Conservation (phyloP, 352 stramenopile species). For the Phytopythium kandeliae region DNA sequence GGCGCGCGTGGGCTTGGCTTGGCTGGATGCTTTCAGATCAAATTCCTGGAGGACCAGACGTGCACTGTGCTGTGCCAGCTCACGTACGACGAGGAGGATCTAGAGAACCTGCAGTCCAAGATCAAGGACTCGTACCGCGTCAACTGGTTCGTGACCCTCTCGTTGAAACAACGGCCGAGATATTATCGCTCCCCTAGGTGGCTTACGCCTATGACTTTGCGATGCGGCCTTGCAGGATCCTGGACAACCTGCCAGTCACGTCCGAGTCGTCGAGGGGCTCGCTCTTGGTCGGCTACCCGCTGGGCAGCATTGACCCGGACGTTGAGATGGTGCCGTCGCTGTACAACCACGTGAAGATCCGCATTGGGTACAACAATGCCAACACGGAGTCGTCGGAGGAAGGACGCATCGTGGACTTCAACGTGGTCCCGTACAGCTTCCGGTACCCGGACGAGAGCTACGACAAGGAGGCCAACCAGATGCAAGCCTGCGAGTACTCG, state of each 20-base stretch:
- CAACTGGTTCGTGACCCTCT: slow-evolving; percentile 81
- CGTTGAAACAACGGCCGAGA: too few relatives aligned
- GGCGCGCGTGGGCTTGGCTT: neutral
- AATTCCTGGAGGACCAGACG: slow-evolving; percentile 73
- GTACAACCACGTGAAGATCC: slow-evolving; percentile 99
- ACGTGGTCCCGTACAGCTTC: slow-evolving; percentile 96
- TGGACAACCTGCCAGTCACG: slow-evolving; percentile 96
- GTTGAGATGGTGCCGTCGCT: slow-evolving; percentile 89
- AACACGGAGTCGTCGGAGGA: slow-evolving; percentile 60
- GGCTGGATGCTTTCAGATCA: slow-evolving; percentile 49
- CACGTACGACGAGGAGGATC: slow-evolving; percentile 90
- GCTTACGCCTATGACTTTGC: too few relatives aligned
- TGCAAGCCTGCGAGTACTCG: slow-evolving; percentile 72
- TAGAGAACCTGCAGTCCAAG: slow-evolving; percentile 89
- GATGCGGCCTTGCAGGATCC: too few relatives aligned
- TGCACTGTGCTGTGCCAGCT: slow-evolving; percentile 73
- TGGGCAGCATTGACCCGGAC: slow-evolving; percentile 89
- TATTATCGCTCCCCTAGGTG: too few relatives aligned
- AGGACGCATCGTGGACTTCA: slow-evolving; percentile 98
- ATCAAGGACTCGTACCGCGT: slow-evolving; percentile 97
- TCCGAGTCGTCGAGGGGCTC: slow-evolving; percentile 59
- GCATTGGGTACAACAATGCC: slow-evolving; percentile 95
- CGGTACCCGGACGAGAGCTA: slow-evolving; percentile 86
- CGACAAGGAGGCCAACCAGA: slow-evolving; percentile 55
- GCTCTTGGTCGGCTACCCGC: slow-evolving; percentile 79